Evolutionary conservation across 371 early-diverging fungal species (phyloP), one percentile per base, ranked within the genome.

Genomic region (Apophysomyces trapeziformis): DNA sequence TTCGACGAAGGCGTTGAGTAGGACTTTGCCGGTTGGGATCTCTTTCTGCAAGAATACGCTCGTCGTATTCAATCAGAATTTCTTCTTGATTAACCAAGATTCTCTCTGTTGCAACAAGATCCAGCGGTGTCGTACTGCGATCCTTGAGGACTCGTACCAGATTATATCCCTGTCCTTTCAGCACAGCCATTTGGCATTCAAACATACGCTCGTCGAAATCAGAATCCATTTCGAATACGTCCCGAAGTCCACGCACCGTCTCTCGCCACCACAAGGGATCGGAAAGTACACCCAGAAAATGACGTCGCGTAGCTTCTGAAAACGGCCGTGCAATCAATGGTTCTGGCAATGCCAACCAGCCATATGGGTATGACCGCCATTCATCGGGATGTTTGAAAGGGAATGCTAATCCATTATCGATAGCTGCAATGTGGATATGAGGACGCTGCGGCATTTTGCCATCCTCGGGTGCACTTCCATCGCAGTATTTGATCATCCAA

Each of bases 301-400:
- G 85, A 2, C 83, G 77, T 14, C 92, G 80, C 0, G 92, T 93
- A 5, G 79, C 78, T 26, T 78, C 66, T 16, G 90, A 89, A 69
- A 95, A 95, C 5, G 94, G 92, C 13, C 75, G 79, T 0, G 76
- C 72, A 26, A 88, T 73, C 44, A 87, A 71, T 7, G 75, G 68
- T 4, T 71, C 80, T 4, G 94, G 92, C 38, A 96, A 83, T 60
- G 82, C 85, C 11, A 90, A 70, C 96, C 95, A 95, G 7, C 92
- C 95, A 76, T 90, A 94, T 4, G 96, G 96, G 66, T 95, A 96
- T 0, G 93, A 91, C 7, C 95, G 82, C 90, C 91, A 92, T 58
- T 89, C 80, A 75, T 96, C 94, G 0, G 96, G 96, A 70, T 96
- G 96, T 69, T 96, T 95, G 72, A 87, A 93, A 0, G 96, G 96